phyloP scores from a whole-genome alignment of 1,139 yeast species.

The Spathaspora jeffriesii region DNA sequence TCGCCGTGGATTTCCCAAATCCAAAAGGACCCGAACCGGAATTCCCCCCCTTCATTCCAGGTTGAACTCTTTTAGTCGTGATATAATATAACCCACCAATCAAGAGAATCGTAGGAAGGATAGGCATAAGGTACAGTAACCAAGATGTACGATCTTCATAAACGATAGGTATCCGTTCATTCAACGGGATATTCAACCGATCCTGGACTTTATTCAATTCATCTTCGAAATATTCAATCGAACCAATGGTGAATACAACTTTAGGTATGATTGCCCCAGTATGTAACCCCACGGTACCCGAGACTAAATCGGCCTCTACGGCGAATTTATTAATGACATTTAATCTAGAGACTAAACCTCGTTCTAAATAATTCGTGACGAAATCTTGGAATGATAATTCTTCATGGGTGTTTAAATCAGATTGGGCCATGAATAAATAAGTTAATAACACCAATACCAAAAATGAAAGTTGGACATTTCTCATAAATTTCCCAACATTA shows the following conservation, averaged over 20 bases:
- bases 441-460: slow-evolving; percentile 12
- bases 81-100: slow-evolving; percentile 75
- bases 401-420: slow-evolving; percentile 20
- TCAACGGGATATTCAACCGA: slow-evolving; percentile 57
- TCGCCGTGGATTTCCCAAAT: slow-evolving; percentile 88
- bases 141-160: slow-evolving; percentile 64
- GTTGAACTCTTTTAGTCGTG: slow-evolving; percentile 55
- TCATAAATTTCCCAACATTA: slow-evolving; percentile 14
- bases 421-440: not conserved
- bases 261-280: slow-evolving; percentile 46
- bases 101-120: slow-evolving; percentile 68
- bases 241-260: slow-evolving; percentile 69
- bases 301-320: slow-evolving; percentile 76
- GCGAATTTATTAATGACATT: slow-evolving; percentile 73
- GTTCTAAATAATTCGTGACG: slow-evolving; percentile 77
- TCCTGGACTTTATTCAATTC: slow-evolving; percentile 64
- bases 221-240: slow-evolving; percentile 71
- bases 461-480: slow-evolving; percentile 1
- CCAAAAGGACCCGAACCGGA: slow-evolving; percentile 74
- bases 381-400: slow-evolving; percentile 90
- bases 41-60: slow-evolving; percentile 30
- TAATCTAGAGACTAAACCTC: slow-evolving; percentile 77
- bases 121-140: slow-evolving; percentile 55
- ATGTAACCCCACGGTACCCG: slow-evolving; percentile 50
- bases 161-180: slow-evolving; percentile 62